A percentile compares a stretch with the other conserved stretches of the same genome.
Evolutionary conservation across 306 rosid species (phyloP).

Genomic region (Medicago lupulina): DNA sequence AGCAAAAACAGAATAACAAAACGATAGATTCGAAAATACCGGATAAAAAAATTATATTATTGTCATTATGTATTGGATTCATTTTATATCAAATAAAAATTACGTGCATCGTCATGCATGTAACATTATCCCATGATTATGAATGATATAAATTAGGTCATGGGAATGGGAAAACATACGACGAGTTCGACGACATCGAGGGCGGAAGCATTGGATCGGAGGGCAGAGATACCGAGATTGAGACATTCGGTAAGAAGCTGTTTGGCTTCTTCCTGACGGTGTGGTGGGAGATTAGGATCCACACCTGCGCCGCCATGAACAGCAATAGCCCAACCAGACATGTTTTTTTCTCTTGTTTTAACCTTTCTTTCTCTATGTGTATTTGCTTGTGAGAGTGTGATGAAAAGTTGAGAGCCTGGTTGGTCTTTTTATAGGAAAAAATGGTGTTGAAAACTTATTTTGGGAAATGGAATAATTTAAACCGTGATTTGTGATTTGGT

Average conservation of each 20-base stretch:
- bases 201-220: conserved; percentile 74
- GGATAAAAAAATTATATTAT: background rate
- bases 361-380: background rate
- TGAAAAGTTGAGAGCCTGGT: background rate
- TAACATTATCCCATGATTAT: background rate
- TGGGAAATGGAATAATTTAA: background rate
- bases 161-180: conserved; percentile 50
- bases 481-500: background rate
- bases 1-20: background rate
- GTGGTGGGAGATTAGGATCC: conserved; percentile 86
- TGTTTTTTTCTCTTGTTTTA: background rate
- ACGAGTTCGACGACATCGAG: conserved; percentile 92
- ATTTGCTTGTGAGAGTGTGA: background rate
- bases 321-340: conserved; percentile 91
- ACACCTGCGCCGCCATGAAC: conserved; percentile 99
- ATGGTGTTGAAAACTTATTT: background rate
- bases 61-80: background rate
- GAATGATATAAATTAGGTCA: no score
- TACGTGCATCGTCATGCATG: background rate
- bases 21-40: background rate
- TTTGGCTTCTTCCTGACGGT: conserved; percentile 86
- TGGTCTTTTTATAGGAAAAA: background rate
- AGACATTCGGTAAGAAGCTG: conserved; percentile 84
- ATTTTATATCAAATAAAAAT: no score
- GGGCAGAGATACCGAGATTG: conserved; percentile 79